Evolutionary conservation across 306 rosid genomes (phyloP).

Genomic region (Cercis canadensis): DNA sequence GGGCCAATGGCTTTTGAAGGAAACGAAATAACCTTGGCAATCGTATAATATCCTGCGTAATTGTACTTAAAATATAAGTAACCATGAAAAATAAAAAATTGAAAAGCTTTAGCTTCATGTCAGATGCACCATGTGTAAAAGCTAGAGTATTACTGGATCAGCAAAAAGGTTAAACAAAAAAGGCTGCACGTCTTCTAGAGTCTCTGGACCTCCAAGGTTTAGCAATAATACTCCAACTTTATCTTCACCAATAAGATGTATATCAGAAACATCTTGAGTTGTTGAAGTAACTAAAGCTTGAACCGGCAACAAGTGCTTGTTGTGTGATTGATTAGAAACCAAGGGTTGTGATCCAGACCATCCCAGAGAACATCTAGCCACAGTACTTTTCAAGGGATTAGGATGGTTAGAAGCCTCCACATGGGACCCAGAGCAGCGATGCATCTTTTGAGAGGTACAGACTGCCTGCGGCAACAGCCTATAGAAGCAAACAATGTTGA

Average conservation of each 20-base stretch:
- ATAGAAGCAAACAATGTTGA: slow-evolving; percentile 25
- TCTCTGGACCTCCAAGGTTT: slow-evolving; percentile 97
- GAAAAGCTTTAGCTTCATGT: background rate
- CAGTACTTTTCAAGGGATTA: slow-evolving; percentile 43
- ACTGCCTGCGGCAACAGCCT: slow-evolving; percentile 63
- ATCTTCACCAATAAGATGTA: slow-evolving; percentile 65
- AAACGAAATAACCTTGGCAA: slow-evolving; percentile 86
- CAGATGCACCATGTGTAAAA: slow-evolving; percentile 18
- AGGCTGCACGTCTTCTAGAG: slow-evolving; percentile 96
- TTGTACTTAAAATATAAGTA: slow-evolving; percentile 9
- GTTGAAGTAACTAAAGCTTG: slow-evolving; percentile 70
- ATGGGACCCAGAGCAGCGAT: slow-evolving; percentile 54
- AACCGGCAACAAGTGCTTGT: slow-evolving; percentile 58
- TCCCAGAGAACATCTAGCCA: slow-evolving; percentile 50
- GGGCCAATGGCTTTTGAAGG: slow-evolving; percentile 96
- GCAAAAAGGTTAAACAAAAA: slow-evolving; percentile 95
- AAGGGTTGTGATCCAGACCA: slow-evolving; percentile 55
- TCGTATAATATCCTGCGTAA: slow-evolving; percentile 85
- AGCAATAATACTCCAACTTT: slow-evolving; percentile 86
- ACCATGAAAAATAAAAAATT: slow-evolving; percentile 8
- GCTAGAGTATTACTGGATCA: slow-evolving; percentile 75
- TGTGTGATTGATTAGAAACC: slow-evolving; percentile 57
- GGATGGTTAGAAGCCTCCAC: slow-evolving; percentile 47
- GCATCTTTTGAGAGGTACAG: slow-evolving; percentile 57
- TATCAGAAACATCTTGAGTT: slow-evolving; percentile 49